Percentiles rank a stretch among this genome's conserved stretches.
Evolutionary conservation across 345 rosid genomes (phyloP).

Genomic region (Melaleuca alternifolia): DNA sequence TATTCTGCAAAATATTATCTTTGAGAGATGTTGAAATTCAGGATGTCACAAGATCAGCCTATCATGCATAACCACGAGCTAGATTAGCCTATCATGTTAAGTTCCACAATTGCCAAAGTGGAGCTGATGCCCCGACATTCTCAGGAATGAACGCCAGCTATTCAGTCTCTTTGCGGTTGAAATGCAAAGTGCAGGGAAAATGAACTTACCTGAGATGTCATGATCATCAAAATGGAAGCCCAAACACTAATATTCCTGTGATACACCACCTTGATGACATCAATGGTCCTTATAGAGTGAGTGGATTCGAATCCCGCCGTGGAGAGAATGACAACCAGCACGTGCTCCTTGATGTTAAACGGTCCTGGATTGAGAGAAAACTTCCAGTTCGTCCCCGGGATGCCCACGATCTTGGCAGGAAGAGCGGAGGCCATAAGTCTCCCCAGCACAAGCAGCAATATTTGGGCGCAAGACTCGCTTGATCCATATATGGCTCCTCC

Average conservation of each 20-base stretch:
- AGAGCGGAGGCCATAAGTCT: constrained; percentile 29
- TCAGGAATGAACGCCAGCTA: background rate
- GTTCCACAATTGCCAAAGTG: background rate
- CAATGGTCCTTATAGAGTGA: constrained; percentile 6
- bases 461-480: constrained; percentile 19
- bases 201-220: constrained; percentile 57
- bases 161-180: background rate
- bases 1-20: no score
- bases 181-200: background rate
- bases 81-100: background rate
- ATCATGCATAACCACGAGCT: background rate
- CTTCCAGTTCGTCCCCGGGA: constrained; percentile 30
- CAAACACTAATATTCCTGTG: constrained; percentile 2
- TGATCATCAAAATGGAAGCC: constrained; percentile 39
- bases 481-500: constrained; percentile 18
- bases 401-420: background rate
- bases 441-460: constrained; percentile 29
- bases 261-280: constrained; percentile 26
- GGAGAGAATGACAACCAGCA: constrained; percentile 31
- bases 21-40: no score
- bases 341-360: constrained; percentile 39
- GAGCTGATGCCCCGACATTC: background rate
- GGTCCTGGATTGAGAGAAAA: constrained; percentile 49
- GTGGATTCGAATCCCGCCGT: constrained; percentile 13
- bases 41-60: no score